These are phyloP conservation scores for Protea cynaroides DNA, from an alignment of 164 flowering plant species.

Conservation along the genomic window DNA sequence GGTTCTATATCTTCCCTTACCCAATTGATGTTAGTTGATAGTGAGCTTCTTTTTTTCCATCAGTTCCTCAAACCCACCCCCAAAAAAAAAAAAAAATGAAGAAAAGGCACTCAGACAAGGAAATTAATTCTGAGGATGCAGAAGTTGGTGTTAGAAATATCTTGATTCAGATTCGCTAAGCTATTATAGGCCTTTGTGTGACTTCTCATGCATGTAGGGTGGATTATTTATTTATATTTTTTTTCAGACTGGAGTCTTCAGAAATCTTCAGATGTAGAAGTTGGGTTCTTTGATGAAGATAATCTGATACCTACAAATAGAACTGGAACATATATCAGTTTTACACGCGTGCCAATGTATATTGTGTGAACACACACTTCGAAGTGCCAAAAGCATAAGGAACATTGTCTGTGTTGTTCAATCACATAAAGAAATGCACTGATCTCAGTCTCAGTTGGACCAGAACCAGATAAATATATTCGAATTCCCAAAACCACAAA, in stretches of 20 bases:
- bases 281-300: slow-evolving; percentile 7
- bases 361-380: slow-evolving; percentile 44
- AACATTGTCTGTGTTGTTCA: slow-evolving; percentile 67
- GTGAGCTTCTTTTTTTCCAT: too few relatives aligned
- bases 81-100: not conserved
- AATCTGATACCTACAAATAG: slow-evolving; percentile 9
- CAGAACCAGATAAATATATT: slow-evolving; percentile 23
- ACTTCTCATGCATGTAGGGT: slow-evolving; percentile 12
- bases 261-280: slow-evolving; percentile 10
- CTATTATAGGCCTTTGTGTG: slow-evolving; percentile 11
- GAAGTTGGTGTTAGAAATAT: slow-evolving; percentile 5
- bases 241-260: slow-evolving; percentile 4
- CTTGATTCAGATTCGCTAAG: not conserved
- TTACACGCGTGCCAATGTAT: slow-evolving; percentile 19
- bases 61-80: not conserved
- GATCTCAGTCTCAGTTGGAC: slow-evolving; percentile 18
- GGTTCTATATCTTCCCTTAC: too few relatives aligned
- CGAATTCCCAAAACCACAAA: slow-evolving; percentile 22
- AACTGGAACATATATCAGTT: slow-evolving; percentile 20
- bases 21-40: too few relatives aligned
- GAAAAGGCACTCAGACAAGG: too few relatives aligned
- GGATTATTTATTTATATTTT: too few relatives aligned
- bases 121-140: not conserved
- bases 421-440: slow-evolving; percentile 46
- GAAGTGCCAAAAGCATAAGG: slow-evolving; percentile 49